Percentiles rank a stretch among this genome's conserved stretches.
These are phyloP conservation scores for Aspergillus neoniger DNA, from an alignment of 2,329 filamentous ascomycete species.

Conservation along the genomic window DNA sequence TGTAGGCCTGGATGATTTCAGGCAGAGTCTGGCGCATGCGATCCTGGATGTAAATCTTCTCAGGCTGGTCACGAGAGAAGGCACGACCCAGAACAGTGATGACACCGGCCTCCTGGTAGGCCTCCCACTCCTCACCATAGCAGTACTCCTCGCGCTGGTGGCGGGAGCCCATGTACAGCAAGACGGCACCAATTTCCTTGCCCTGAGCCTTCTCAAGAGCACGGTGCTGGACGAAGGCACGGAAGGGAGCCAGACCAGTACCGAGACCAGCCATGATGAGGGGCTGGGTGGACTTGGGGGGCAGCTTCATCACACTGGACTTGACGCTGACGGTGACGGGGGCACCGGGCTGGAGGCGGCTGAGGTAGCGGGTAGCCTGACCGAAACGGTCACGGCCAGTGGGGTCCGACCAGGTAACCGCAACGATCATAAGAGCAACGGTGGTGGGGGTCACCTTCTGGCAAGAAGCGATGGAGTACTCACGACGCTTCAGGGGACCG, in stretches of 20 bases:
- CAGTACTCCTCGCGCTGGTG: constrained; percentile 98
- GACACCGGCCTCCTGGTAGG: constrained; percentile 91
- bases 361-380: constrained; percentile 89
- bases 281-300: constrained; percentile 78
- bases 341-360: constrained; percentile 70
- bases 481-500: constrained; percentile 87
- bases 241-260: constrained; percentile 97
- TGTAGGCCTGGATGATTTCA: constrained; percentile 83
- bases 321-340: constrained; percentile 91
- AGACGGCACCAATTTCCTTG: constrained; percentile 87
- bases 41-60: constrained; percentile 99
- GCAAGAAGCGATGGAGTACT: constrained; percentile 98
- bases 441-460: constrained; percentile 88
- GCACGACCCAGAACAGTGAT: constrained; percentile 91
- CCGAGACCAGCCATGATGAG: constrained; percentile 99
- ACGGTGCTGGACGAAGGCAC: constrained; percentile 96
- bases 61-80: constrained; percentile 92
- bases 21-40: constrained; percentile 86
- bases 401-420: constrained; percentile 91
- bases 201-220: constrained; percentile 98
- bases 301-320: constrained; percentile 99
- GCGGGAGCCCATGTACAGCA: constrained; percentile 94
- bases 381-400: constrained; percentile 86
- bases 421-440: constrained; percentile 96
- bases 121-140: constrained; percentile 99